Base-by-base conservation (phyloP, 1,284 basidiomycete genomes). In the Rhizoctonia solani region DNA sequence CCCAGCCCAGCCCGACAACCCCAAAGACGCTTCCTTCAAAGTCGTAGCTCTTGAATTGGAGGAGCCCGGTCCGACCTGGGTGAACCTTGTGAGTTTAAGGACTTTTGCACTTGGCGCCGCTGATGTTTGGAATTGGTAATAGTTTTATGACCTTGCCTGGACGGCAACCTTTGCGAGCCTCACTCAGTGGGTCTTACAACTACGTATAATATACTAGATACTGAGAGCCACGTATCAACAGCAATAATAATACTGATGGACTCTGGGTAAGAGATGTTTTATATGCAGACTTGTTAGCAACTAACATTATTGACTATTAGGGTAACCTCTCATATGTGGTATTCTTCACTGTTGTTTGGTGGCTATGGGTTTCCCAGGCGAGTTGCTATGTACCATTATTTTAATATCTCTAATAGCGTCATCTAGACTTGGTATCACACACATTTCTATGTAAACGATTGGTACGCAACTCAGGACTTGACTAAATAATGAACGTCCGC, bases 61-160 rank as follows among this genome's bases (percentile, higher is more conserved):
- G n/a, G n/a, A n/a, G n/a, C n/a, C n/a, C n/a, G n/a, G n/a, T n/a
- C 37, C 37, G 16, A 39, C 37, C 9, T 39, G 37, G 37, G 9
- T 39, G 9, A 39, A 39, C 16, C 37, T 39, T 8, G 37, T 39
- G 37, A 39, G 37, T 39, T 16, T 39, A 8, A 16, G 9, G 8
- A 16, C 9, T 8, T 39, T 8, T 39, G 37, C 8, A 16, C 16
- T 16, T 39, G 8, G 37, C 16, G 37, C 9, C 16, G 16, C 16
- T 16, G 9, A 39, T 8, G 37, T 16, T 39, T 8, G 16, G 8
- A 8, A 16, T 8, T 27, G 9, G 23, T 30, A 5, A n/a, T 47
- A 66, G 63, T 54, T 66, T 37, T 66, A 66, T 25, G 63, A 66
- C 25, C 21, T 66, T 4, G 63, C 63, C 1, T 66, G 63, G 63